Base-by-base conservation (phyloP, 768 basidiomycete species). In the Clathrus columnatus region DNA sequence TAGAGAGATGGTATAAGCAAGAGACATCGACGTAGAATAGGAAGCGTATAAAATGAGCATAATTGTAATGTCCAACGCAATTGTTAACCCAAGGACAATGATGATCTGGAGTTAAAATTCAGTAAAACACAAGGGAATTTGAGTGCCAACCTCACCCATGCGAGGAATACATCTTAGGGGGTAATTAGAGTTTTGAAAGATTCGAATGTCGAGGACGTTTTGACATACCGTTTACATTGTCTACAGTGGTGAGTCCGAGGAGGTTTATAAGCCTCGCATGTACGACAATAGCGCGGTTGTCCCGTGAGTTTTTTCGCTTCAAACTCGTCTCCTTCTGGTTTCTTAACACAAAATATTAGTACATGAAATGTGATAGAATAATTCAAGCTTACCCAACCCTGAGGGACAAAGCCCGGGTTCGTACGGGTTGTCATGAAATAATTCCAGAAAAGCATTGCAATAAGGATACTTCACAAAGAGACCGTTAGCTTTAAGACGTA, bases 71-170 rank as follows among this genome's bases (percentile, higher is more conserved):
- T 0, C 96, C 96, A 59, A 99, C 87, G 64, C 94, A 95, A 62
- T 93, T 97, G 67, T 91, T 85, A 28, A 92, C 82, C 91, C 90
- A 94, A 6, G 90, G 91, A 66, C 90, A 91, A 64, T 92, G 90
- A 63, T 92, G 90, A 66, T 92, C 90, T 91, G 17, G 21, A 21
- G 52, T 45, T 43, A 7, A 23, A 20, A 18, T 23, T 18, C 36
- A 28, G 50, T 7, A 30, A 11, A 18, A 30, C 26, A 4, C 21
- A 20, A 43, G 21, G 45, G 17, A 32, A 14, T 23, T 58, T 11
- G 10, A 14, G 7, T 4, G 2, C 4, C 4, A 36, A 36, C n/a
- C 80, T 60, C 67, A 85, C 91, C 91, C 91, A 96, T 95, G 47
- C 90, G 84, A 53, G 96, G 79, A 30, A 95, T 78, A 68, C 88